Evolutionary conservation across 2,329 filamentous ascomycete species (phyloP).

Genomic region (Dissoconium aciculare): DNA sequence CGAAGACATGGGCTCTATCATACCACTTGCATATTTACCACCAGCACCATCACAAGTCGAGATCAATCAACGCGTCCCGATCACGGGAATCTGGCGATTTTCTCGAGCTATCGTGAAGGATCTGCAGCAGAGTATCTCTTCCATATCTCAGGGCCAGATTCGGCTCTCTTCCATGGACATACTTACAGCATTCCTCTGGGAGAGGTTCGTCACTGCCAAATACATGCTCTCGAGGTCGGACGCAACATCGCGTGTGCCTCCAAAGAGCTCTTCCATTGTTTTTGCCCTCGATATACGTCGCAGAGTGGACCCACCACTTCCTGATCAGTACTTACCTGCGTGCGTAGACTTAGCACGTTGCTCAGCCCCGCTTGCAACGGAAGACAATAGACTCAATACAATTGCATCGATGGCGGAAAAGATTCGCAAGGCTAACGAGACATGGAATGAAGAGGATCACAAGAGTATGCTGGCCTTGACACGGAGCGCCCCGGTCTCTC

Average conservation of each 20-base stretch:
- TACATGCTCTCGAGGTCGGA: background rate
- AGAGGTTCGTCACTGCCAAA: conserved; percentile 4
- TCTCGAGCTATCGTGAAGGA: background rate
- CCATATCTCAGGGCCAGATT: background rate
- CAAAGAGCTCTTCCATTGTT: conserved; percentile 1
- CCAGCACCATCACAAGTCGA: background rate
- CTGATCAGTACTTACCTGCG: conserved; percentile 2
- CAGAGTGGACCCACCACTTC: conserved; percentile 4
- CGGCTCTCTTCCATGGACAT: conserved; percentile 3
- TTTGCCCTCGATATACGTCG: conserved; percentile 3
- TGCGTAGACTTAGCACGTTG: conserved; percentile 4
- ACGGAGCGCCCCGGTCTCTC: conserved; percentile 3
- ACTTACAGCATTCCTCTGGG: conserved; percentile 5
- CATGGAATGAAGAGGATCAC: conserved; percentile 2
- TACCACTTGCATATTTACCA: conserved; percentile 1
- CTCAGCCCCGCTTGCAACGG: conserved; percentile 1
- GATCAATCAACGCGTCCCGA: conserved; percentile 2
- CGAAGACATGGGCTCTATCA: conserved; percentile 2
- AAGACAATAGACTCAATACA: background rate
- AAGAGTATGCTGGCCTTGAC: conserved; percentile 2
- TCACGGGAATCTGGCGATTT: conserved; percentile 4
- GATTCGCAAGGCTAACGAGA: conserved; percentile 2
- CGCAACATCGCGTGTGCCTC: background rate
- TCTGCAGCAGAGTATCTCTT: background rate
- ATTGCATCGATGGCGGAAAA: conserved; percentile 1